Evolutionary conservation across 768 basidiomycete genomes (phyloP), one percentile per base, ranked within the genome.

Genomic region (Leccinum incarnatum): DNA sequence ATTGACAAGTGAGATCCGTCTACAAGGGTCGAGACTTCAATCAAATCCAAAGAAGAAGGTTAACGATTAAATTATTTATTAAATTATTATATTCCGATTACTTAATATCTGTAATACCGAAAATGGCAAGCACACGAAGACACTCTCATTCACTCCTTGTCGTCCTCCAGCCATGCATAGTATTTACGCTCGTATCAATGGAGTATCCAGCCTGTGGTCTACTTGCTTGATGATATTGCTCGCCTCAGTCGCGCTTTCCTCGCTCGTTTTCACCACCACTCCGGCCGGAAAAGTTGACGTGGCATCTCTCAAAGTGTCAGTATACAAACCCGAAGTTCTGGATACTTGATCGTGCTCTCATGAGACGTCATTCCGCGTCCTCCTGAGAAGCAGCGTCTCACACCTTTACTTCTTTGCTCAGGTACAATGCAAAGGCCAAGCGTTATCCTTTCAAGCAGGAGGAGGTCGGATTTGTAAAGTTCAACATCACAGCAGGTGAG

Each of bases 401-500:
- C 29, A 36, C 34, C 36, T 10, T 55, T 15, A 15, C 37, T 36
- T 60, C 51, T 61, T 54, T 53, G 6, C 53, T 0, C 53, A 85
- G 84, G 50, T 82, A 71, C 65, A 80, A 72, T 61, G 77, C 74
- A 56, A 82, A 76, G 62, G 76, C 79, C 42, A 78, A 83, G 58
- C 79, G 83, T 50, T 84, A 85, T 71, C 76, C 80, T 5, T 81
- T 75, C 64, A 80, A 78, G 61, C 81, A 87, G 65, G 86, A 90
- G 67, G 93, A 95, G 63, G 79, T 87, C 57, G 88, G 88, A 1
- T 88, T 91, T 69, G 81, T 92, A 37, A 83, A 87, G 68, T 94
- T 95, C 76, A 87, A 93, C 71, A 75, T 92, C 53, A 83, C 82
- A 48, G 89, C 91, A 47, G 93, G 93, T 90, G 65, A 63, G 83